Conservation (phyloP, 2,329 filamentous ascomycete species). For the Tolypocladium amazonense region DNA sequence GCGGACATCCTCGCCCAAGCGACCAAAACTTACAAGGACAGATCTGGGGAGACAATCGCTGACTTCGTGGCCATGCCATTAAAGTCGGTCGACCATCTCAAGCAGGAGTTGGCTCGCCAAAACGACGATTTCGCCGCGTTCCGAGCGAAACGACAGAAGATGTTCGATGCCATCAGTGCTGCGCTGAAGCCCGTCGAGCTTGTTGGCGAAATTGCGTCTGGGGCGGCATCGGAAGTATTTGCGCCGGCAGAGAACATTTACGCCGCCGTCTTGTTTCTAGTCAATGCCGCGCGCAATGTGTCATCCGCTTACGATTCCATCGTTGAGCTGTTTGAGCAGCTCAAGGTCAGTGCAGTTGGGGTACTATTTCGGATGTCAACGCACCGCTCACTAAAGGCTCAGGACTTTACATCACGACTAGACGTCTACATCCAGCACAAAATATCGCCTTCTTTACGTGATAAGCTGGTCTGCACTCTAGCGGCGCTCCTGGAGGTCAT, state of each 20-base stretch:
- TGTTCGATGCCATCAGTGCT: slow-evolving; percentile 21
- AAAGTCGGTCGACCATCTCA: slow-evolving; percentile 19
- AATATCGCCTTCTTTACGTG: slow-evolving; percentile 24
- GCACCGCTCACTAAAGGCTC: not conserved
- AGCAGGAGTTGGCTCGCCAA: slow-evolving; percentile 18
- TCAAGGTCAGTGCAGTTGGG: slow-evolving; percentile 17
- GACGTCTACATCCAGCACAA: slow-evolving; percentile 27
- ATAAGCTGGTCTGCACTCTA: slow-evolving; percentile 30
- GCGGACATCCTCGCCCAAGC: slow-evolving; percentile 22
- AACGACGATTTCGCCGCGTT: slow-evolving; percentile 26
- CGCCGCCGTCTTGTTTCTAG: slow-evolving; percentile 29
- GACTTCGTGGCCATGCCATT: slow-evolving; percentile 23
- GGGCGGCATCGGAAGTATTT: slow-evolving; percentile 26
- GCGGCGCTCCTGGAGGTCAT: slow-evolving; percentile 33
- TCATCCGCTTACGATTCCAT: slow-evolving; percentile 34
- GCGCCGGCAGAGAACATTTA: slow-evolving; percentile 30
- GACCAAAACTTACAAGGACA: slow-evolving; percentile 19
- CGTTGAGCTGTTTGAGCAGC: slow-evolving; percentile 28
- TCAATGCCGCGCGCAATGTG: slow-evolving; percentile 32
- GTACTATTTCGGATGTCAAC: not conserved
- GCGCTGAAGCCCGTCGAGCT: slow-evolving; percentile 26
- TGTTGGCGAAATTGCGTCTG: slow-evolving; percentile 26
- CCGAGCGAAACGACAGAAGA: slow-evolving; percentile 19
- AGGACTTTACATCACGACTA: slow-evolving; percentile 31
- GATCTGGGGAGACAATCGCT: slow-evolving; percentile 15